A percentile compares a stretch with the other conserved stretches of the same genome.
phyloP scores from a whole-genome alignment of 768 basidiomycete genomes.

The Pholiota microspora region DNA sequence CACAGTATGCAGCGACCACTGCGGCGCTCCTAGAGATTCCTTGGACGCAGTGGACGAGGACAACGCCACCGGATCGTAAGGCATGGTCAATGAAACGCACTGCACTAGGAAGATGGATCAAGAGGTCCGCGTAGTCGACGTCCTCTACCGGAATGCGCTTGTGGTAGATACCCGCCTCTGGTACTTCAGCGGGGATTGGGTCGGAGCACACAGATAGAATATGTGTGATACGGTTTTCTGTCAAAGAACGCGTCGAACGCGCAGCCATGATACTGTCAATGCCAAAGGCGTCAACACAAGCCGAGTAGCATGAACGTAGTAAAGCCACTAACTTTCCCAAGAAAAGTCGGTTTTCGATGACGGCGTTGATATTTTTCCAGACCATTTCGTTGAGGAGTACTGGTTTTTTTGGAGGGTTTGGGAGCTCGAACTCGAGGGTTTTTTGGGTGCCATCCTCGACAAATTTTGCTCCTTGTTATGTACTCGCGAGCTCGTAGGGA shows the following conservation, averaged over 20 bases:
- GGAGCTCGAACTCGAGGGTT: slow-evolving; percentile 11
- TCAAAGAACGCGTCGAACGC: slow-evolving; percentile 65
- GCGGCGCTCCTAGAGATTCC: slow-evolving; percentile 66
- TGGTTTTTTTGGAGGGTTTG: slow-evolving; percentile 7
- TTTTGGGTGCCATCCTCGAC: slow-evolving; percentile 13
- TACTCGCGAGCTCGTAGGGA: slow-evolving; percentile 12
- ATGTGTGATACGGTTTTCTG: slow-evolving; percentile 76
- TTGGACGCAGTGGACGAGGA: slow-evolving; percentile 68
- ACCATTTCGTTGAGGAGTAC: slow-evolving; percentile 33
- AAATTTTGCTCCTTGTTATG: slow-evolving; percentile 17
- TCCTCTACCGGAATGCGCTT: slow-evolving; percentile 71
- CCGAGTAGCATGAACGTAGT: slow-evolving; percentile 14
- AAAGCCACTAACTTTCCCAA: slow-evolving; percentile 66
- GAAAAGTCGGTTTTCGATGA: slow-evolving; percentile 65
- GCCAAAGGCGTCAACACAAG: slow-evolving; percentile 21
- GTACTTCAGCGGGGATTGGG: slow-evolving; percentile 65
- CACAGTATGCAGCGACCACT: slow-evolving; percentile 77
- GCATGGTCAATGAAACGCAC: slow-evolving; percentile 67
- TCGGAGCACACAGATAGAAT: slow-evolving; percentile 77
- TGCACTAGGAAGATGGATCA: slow-evolving; percentile 63
- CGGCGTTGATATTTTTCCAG: slow-evolving; percentile 68
- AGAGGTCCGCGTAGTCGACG: slow-evolving; percentile 65
- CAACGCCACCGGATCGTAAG: slow-evolving; percentile 51
- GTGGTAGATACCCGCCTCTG: slow-evolving; percentile 67
- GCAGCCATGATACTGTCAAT: slow-evolving; percentile 61